These are phyloP conservation scores for Meira nashicola DNA, from an alignment of 1,284 basidiomycete species.

Conservation along the genomic window DNA sequence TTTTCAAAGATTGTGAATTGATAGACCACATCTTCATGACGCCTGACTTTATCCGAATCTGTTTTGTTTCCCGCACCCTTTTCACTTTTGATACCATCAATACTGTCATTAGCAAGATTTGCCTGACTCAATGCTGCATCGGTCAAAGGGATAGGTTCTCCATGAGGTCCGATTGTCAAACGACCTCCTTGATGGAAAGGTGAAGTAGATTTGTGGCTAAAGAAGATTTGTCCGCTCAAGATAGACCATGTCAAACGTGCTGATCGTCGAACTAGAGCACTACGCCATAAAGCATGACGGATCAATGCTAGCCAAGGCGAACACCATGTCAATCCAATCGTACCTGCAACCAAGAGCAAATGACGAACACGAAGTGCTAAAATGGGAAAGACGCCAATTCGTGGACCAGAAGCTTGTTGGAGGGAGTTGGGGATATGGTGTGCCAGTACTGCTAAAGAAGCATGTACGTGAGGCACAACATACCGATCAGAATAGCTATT, in stretches of 20 bases:
- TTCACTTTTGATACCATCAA: neutral
- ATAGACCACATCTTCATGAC: slow-evolving; percentile 46
- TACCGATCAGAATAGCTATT: neutral
- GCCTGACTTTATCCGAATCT: slow-evolving; percentile 12
- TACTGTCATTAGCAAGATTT: neutral
- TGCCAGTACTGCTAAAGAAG: neutral
- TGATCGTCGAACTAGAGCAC: slow-evolving; percentile 35
- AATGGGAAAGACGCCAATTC: slow-evolving; percentile 29
- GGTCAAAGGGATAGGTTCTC: neutral
- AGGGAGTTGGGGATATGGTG: slow-evolving; percentile 25
- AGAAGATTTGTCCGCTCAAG: slow-evolving; percentile 16
- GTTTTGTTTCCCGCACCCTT: neutral
- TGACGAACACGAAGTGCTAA: slow-evolving; percentile 42
- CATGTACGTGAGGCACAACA: slow-evolving; percentile 1
- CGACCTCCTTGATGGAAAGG: neutral
- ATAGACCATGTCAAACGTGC: slow-evolving; percentile 26
- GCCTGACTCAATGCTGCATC: neutral
- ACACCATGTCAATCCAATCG: slow-evolving; percentile 46
- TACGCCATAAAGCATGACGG: slow-evolving; percentile 47
- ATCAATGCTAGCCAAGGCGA: slow-evolving; percentile 48
- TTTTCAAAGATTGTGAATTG: slow-evolving; percentile 70
- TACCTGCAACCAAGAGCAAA: slow-evolving; percentile 39
- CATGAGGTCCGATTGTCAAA: neutral
- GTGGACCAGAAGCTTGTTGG: slow-evolving; percentile 12
- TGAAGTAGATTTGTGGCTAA: neutral